Evolutionary conservation across 2,329 filamentous ascomycete species (phyloP).

Genomic region (Fusarium phyllophilum): DNA sequence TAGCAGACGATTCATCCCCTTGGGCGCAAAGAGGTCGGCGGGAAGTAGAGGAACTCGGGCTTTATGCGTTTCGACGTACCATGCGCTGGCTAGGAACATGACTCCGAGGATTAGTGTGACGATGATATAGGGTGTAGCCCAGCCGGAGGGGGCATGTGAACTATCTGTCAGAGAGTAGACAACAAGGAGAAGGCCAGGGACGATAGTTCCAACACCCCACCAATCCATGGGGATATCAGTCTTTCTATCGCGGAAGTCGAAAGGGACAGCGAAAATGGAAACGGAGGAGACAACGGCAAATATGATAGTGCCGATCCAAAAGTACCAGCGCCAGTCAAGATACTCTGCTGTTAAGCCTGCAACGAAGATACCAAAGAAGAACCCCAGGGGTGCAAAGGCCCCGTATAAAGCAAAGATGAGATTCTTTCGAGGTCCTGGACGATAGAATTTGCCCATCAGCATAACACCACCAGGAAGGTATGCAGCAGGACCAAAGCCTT

Average conservation of each 20-base stretch:
- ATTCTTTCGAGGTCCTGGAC: conserved; percentile 77
- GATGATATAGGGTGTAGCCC: conserved; percentile 74
- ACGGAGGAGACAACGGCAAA: conserved; percentile 61
- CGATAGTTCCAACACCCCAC: conserved; percentile 63
- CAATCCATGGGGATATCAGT: conserved; percentile 65
- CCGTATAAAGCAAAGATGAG: conserved; percentile 70
- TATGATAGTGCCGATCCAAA: conserved; percentile 67
- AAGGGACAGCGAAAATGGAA: conserved; percentile 52
- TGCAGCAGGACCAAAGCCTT: conserved; percentile 78
- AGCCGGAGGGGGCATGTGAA: conserved; percentile 68
- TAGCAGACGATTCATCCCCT: conserved; percentile 68
- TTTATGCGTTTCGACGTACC: conserved; percentile 72
- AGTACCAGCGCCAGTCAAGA: conserved; percentile 74
- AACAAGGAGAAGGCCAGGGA: conserved; percentile 68
- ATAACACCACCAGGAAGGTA: conserved; percentile 77
- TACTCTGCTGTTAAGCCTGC: conserved; percentile 71
- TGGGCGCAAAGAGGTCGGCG: conserved; percentile 65
- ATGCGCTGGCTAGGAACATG: conserved; percentile 60
- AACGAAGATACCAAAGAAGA: conserved; percentile 73
- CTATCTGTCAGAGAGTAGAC: conserved; percentile 76
- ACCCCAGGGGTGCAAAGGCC: conserved; percentile 66
- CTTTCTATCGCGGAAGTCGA: conserved; percentile 44
- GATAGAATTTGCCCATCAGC: conserved; percentile 74
- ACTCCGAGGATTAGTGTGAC: conserved; percentile 67
- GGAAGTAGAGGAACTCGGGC: conserved; percentile 71